Base-by-base conservation (phyloP, 1,284 basidiomycete genomes). In the Mycosarcoma mackinlayi region DNA sequence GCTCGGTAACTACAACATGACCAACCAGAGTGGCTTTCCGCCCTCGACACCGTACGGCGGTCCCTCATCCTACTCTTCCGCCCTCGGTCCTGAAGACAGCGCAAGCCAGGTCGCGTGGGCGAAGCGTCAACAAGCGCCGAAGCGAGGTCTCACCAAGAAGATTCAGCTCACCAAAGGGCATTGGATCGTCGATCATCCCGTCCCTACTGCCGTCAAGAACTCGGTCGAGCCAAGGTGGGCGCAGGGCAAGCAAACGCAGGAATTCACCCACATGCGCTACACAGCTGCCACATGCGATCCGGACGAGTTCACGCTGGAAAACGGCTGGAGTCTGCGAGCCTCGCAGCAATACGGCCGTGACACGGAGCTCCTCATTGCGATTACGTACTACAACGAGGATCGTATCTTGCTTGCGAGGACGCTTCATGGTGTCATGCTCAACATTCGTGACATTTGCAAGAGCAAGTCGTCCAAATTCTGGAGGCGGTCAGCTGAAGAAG, bases 391-490 rank as follows among this genome's bases (percentile, higher is more conserved):
- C 85, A 97, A 97, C 83, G 94, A 97, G 84, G 94, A 98, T 87
- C 95, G 97, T 85, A 91, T 90, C 4, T 87, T 97, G 27, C 76
- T 83, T n/a, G 79, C 81, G 9, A 49, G 81, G 9, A 97, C 93
- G 1, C 85, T 97, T 42, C 93, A 97, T 79, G 92, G 92, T 68
- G 91, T 98, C 80, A 97, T 98, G 94, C 84, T 94, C 74, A 98
- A 98, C 84, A 95, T 98, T 71, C 91, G 94, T 74, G 94, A 98
- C 79, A 98, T 98, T 72, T 96, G 93, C 88, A 94, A 93, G 85
- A 94, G 92, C 45, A 95, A 94, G 83, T 89, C 83, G 78, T 94
- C 92, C 65, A 95, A 95, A 83, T 98, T 92, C 85, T 97, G 82
- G 77, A 50, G 75, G n/a, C 55, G 76, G 18, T 77, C 74, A 21